Conservation (phyloP, 2,329 filamentous ascomycete genomes). For the Pestalotiopsis fici region DNA sequence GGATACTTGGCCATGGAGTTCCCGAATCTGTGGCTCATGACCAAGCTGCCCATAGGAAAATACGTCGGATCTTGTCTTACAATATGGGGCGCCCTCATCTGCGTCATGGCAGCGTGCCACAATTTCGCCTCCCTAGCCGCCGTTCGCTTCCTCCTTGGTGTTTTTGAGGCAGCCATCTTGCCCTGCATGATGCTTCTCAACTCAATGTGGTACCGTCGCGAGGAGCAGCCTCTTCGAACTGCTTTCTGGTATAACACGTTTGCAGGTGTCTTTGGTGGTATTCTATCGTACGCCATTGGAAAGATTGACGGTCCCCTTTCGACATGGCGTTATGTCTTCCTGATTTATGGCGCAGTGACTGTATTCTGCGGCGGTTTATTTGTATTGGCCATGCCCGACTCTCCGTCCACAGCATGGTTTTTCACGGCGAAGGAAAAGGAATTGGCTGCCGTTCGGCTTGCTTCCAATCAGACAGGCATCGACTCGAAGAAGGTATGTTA, state of each 20-base stretch:
- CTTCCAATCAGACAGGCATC: slow-evolving; percentile 9
- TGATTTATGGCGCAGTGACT: slow-evolving; percentile 29
- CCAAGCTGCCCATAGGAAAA: slow-evolving; percentile 32
- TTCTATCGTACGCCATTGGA: slow-evolving; percentile 29
- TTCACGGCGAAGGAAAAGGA: slow-evolving; percentile 19
- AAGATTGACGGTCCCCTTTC: slow-evolving; percentile 25
- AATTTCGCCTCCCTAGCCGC: slow-evolving; percentile 19
- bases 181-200: slow-evolving; percentile 21
- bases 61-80: slow-evolving; percentile 35
- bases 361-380: slow-evolving; percentile 22
- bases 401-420: slow-evolving; percentile 26
- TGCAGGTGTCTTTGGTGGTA: slow-evolving; percentile 19
- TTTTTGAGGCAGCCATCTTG: slow-evolving; percentile 20
- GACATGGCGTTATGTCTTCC: slow-evolving; percentile 30
- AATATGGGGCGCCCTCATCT: slow-evolving; percentile 38
- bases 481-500: not conserved
- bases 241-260: not conserved
- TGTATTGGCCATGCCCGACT: slow-evolving; percentile 26
- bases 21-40: slow-evolving; percentile 34
- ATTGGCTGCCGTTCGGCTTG: slow-evolving; percentile 25
- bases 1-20: slow-evolving; percentile 42
- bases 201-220: slow-evolving; percentile 23
- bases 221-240: not conserved
- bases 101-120: slow-evolving; percentile 18
- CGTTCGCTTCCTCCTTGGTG: slow-evolving; percentile 18